These are phyloP conservation scores for Plantago elongata DNA, from an alignment of 257 asterid species.

Conservation along the genomic window DNA sequence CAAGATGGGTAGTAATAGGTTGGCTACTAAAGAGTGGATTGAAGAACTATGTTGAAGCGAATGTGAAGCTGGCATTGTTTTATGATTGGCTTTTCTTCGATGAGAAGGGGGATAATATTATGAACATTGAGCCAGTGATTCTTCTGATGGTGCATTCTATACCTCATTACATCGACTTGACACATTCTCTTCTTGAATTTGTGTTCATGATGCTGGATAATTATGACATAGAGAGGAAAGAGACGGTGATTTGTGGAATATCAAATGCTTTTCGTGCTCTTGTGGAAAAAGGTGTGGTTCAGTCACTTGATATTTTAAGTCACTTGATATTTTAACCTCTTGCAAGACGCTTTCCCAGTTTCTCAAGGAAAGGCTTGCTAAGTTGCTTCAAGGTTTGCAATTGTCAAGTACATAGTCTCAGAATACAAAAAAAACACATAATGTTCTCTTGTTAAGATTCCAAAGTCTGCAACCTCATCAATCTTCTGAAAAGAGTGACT, in stretches of 20 bases:
- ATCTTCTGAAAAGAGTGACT: neutral
- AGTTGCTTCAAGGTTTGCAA: slow-evolving; percentile 15
- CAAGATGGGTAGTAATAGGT: slow-evolving; percentile 80
- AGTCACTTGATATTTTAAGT: too few species aligned
- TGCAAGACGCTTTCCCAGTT: slow-evolving; percentile 49
- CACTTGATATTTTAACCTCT: slow-evolving; percentile 49
- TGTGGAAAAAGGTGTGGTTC: slow-evolving; percentile 47
- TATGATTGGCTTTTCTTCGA: slow-evolving; percentile 82
- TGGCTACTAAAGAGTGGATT: slow-evolving; percentile 54
- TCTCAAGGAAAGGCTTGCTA: slow-evolving; percentile 52
- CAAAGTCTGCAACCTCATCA: neutral
- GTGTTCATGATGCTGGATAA: slow-evolving; percentile 54
- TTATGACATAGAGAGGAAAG: slow-evolving; percentile 70
- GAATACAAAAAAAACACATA: neutral
- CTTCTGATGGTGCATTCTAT: slow-evolving; percentile 67
- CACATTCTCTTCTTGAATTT: slow-evolving; percentile 74
- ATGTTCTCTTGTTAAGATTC: neutral
- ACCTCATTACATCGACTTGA: slow-evolving; percentile 56
- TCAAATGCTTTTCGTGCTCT: slow-evolving; percentile 49
- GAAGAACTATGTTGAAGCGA: slow-evolving; percentile 60
- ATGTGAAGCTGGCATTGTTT: slow-evolving; percentile 64
- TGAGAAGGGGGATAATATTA: slow-evolving; percentile 56
- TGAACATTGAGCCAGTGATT: slow-evolving; percentile 72
- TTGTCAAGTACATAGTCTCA: neutral
- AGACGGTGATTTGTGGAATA: slow-evolving; percentile 39